Base-by-base conservation (phyloP, 768 basidiomycete genomes). In the Auriscalpium vulgare region DNA sequence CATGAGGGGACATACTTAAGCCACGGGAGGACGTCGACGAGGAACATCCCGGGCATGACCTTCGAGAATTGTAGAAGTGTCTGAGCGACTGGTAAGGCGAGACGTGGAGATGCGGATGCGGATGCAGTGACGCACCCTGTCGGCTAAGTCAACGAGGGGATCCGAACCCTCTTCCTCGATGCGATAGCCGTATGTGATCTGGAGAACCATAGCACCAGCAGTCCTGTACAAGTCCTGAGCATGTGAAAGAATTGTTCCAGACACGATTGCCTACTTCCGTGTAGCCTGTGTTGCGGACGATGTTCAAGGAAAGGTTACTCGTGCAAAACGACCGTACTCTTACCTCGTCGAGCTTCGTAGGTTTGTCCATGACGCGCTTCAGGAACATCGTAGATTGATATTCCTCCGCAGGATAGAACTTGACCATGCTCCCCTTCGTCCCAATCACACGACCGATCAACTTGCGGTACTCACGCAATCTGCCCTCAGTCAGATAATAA, bases 351-450 rank as follows among this genome's bases (percentile, higher is more conserved):
- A 77, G 62, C n/a, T 69, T 66, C 1, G 60, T 58, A 1, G 76
- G 77, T 14, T 74, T 68, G 1, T 68, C 68, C 10, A 74, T 66
- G 5, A 77, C 66, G 1, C 76, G 75, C 34, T 68, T 66, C 29
- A 78, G 59, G 63, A 78, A 75, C 35, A 67, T 68, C 5, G 66
- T 69, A 1, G 78, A 72, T 44, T 78, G 75, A 1, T 65, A 47
- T 53, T 75, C 71, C 58, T 78, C 74, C 44, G 69, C 59, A 4
- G 63, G 55, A 34, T 68, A 64, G 60, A 67, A 77, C 8, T 60
- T 54, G 4, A 65, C 62, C 58, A 75, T 66, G 10, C 71, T 64
- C 1, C 69, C 67, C 2, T 69, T 68, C n/a, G 73, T 71, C 3
- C 77, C 77, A 37, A 78, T 72, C 36, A 71, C 68, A 0, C 69